A percentile compares a stretch with the other conserved stretches of the same genome.
Conservation (phyloP, 2,329 filamentous ascomycete species). For the Apiospora rasikravindrae region DNA sequence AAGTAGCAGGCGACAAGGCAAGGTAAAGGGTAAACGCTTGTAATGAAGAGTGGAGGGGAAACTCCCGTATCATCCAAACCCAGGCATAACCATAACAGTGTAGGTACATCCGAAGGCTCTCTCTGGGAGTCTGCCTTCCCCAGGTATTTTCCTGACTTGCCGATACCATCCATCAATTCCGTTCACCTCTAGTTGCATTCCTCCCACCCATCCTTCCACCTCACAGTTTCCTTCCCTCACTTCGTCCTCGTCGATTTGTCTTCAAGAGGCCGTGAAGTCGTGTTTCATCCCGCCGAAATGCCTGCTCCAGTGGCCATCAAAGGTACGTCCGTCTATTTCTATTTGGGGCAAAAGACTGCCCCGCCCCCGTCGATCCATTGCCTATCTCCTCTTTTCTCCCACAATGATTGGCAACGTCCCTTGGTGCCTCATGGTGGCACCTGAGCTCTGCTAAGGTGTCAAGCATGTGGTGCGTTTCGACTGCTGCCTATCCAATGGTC, state of each 20-base stretch:
- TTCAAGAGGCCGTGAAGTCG: background rate
- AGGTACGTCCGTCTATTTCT: conserved; percentile 8
- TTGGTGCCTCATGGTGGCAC: background rate
- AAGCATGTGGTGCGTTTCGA: conserved; percentile 12
- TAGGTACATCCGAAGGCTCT: background rate
- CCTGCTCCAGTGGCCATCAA: conserved; percentile 18
- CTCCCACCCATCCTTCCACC: background rate
- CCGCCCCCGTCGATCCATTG: conserved; percentile 6
- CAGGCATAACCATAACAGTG: background rate
- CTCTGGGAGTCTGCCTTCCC: background rate
- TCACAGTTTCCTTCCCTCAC: background rate
- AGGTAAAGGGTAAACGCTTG: background rate
- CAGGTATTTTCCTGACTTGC: background rate
- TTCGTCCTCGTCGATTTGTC: background rate
- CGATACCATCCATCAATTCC: background rate
- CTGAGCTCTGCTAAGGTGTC: background rate
- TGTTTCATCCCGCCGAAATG: conserved; percentile 14
- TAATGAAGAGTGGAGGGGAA: background rate
- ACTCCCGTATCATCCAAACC: conserved; percentile 6
- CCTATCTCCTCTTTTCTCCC: conserved; percentile 11
- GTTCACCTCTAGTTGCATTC: background rate
- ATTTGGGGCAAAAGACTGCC: conserved; percentile 8
- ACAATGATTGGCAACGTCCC: conserved; percentile 7
- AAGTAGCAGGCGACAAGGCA: background rate
- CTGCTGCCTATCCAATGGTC: conserved; percentile 5